phyloP scores from a whole-genome alignment of 257 asterid species.

The Gynochthodes officinalis region DNA sequence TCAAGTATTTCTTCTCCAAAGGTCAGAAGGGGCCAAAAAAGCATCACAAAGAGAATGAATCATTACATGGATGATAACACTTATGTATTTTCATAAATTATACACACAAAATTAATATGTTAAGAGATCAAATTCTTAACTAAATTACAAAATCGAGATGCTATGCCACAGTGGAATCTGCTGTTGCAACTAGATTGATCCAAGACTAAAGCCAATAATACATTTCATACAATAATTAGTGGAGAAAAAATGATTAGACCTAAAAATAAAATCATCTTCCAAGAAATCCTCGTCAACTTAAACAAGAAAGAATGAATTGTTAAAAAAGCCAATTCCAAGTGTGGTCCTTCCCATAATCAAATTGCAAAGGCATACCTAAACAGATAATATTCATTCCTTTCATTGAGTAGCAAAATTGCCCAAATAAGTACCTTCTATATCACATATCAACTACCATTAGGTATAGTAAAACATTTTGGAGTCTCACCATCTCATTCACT shows the following conservation, averaged over 20 bases:
- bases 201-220: not conserved
- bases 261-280: not conserved
- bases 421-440: not conserved
- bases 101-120: not conserved
- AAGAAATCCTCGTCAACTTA: not conserved
- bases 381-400: not conserved
- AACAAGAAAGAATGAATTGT: not conserved
- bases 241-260: not conserved
- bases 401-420: not conserved
- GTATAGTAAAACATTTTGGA: constrained; percentile 19
- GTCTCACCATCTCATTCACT: constrained; percentile 93
- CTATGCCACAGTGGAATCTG: not conserved
- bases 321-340: not conserved
- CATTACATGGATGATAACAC: not conserved
- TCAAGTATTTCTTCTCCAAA: not conserved
- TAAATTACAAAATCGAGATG: not conserved
- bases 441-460: not conserved
- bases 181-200: not conserved
- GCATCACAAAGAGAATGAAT: not conserved
- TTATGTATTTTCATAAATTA: not conserved
- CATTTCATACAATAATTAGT: not conserved
- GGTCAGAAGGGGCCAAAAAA: not conserved
- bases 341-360: not conserved
- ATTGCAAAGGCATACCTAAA: not conserved
- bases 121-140: not conserved